Evolutionary conservation across 306 rosid genomes (phyloP).

Genomic region (Phaseolus lunatus): DNA sequence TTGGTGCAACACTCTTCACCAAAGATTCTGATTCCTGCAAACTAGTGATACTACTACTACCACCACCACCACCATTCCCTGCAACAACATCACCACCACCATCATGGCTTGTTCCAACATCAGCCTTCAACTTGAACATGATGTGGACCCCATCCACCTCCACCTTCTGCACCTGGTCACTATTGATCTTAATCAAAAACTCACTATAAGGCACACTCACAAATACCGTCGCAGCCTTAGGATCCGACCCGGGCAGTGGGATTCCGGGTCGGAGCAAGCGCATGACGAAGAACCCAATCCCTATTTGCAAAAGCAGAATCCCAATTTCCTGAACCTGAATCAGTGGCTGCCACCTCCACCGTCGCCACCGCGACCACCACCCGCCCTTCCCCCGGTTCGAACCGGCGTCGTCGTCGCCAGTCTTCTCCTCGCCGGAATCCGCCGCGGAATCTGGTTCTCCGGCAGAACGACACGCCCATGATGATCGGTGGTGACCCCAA

Average conservation of each 20-base stretch:
- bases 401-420: conserved; percentile 49
- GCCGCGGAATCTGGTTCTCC: conserved; percentile 74
- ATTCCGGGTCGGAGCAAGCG: conserved; percentile 79
- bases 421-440: conserved; percentile 61
- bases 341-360: conserved; percentile 91
- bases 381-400: conserved; percentile 67
- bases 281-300: conserved; percentile 78
- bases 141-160: conserved; percentile 97
- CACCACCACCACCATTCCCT: conserved; percentile 27
- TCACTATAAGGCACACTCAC: conserved; percentile 89
- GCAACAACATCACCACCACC: conserved; percentile 64
- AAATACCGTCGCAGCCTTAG: conserved; percentile 44
- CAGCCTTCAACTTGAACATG: conserved; percentile 84
- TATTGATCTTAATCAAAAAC: conserved; percentile 75
- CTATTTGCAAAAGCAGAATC: conserved; percentile 75
- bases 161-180: conserved; percentile 82
- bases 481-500: conserved; percentile 54
- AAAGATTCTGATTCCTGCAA: conserved; percentile 71
- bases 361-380: conserved; percentile 82
- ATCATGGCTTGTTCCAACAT: conserved; percentile 40
- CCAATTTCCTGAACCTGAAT: conserved; percentile 85
- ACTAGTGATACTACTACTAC: conserved; percentile 31
- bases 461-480: conserved; percentile 40
- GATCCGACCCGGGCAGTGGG: conserved; percentile 83
- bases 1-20: conserved; percentile 72